Conservation (phyloP, 75 land plant genomes). For the Cunninghamia lanceolata region DNA sequence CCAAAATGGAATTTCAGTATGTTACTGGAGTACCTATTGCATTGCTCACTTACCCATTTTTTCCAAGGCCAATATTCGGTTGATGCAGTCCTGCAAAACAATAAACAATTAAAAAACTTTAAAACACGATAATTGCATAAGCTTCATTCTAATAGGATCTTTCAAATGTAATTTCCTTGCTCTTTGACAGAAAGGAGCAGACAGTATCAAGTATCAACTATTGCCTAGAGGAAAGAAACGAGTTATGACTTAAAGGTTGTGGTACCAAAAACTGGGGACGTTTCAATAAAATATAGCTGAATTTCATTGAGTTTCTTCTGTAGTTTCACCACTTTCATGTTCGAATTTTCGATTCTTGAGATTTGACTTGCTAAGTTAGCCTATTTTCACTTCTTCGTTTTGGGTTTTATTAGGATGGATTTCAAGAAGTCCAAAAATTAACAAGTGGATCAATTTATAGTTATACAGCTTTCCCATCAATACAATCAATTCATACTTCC, state of each 20-base stretch:
- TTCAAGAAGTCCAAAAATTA: neutral
- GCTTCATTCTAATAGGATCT: neutral
- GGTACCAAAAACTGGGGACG: neutral
- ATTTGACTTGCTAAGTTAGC: neutral
- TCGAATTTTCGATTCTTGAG: neutral
- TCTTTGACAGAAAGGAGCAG: neutral
- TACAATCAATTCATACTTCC: neutral
- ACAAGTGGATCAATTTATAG: neutral
- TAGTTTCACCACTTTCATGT: neutral
- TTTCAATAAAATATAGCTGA: neutral
- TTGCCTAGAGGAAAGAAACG: no score
- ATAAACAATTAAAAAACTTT: constrained; percentile 11
- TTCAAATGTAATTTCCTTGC: neutral
- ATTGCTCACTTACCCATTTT: constrained; percentile 53
- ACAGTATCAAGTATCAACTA: no score
- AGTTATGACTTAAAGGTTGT: no score
- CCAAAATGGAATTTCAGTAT: neutral
- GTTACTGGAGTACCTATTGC: neutral
- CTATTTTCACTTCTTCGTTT: neutral
- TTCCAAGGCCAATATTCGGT: constrained; percentile 81
- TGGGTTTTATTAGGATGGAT: neutral
- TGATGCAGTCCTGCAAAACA: constrained; percentile 82
- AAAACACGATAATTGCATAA: neutral
- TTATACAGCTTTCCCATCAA: neutral
- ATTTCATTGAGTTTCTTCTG: neutral